Evolutionary conservation across 1,284 basidiomycete genomes (phyloP).

Genomic region (Mycena sp.): DNA sequence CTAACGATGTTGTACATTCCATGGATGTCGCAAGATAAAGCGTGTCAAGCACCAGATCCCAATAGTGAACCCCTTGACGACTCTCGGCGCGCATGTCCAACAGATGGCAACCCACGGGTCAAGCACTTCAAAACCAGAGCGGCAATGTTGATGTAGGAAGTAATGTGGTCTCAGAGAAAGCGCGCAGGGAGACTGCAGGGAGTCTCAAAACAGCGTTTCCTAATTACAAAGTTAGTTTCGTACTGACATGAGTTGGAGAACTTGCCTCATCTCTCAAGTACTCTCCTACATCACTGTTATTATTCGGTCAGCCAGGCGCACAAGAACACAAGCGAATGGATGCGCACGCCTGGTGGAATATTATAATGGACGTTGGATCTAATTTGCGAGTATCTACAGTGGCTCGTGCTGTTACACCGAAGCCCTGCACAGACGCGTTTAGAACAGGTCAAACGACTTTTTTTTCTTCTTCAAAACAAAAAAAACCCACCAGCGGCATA

Average conservation of each 20-base stretch:
- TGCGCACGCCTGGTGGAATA: conserved; percentile 97
- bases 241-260: conserved; percentile 14
- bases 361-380: conserved; percentile 98
- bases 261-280: conserved; percentile 93
- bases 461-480: no score
- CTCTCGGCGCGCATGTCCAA: neutral
- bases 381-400: conserved; percentile 97
- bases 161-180: conserved; percentile 31
- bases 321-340: conserved; percentile 8
- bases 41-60: no score
- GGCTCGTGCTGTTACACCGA: conserved; percentile 96
- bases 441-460: neutral
- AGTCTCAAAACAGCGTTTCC: conserved; percentile 76
- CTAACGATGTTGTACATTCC: neutral
- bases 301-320: neutral
- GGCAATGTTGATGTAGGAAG: conserved; percentile 24
- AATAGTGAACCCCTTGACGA: neutral
- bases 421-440: conserved; percentile 69
- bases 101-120: conserved; percentile 39
- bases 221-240: conserved; percentile 37
- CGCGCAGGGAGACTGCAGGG: conserved; percentile 30
- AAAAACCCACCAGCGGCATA: conserved; percentile 77
- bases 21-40: no score
- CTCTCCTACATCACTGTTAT: conserved; percentile 89
- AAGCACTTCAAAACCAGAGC: conserved; percentile 52